A percentile compares a stretch with the other conserved stretches of the same genome.
Conservation (phyloP, 228 moss, liverwort and hornwort genomes). For the Sphagnum fallax region DNA sequence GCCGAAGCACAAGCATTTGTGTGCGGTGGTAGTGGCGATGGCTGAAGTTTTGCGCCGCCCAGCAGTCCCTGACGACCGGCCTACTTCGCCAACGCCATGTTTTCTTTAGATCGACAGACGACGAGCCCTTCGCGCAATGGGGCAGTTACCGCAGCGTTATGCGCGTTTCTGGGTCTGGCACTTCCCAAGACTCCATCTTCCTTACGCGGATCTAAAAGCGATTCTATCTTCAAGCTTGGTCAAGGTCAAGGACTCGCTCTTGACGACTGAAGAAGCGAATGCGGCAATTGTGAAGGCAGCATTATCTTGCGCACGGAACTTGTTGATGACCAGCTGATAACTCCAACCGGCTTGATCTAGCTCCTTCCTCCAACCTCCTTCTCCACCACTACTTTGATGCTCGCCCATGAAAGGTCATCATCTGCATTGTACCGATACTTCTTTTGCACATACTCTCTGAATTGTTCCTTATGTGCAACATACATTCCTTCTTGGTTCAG, state of each 20-base stretch:
- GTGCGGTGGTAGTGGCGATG: constrained; percentile 70
- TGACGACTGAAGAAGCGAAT: constrained; percentile 37
- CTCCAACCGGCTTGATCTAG: constrained; percentile 60
- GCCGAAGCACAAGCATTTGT: constrained; percentile 86
- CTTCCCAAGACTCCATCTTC: constrained; percentile 61
- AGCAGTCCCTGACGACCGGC: constrained; percentile 56
- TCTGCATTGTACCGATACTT: too few relatives aligned
- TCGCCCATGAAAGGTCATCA: constrained; percentile 27
- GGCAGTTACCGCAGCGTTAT: constrained; percentile 74
- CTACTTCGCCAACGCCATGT: constrained; percentile 81
- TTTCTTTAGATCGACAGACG: constrained; percentile 68
- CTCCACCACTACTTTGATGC: constrained; percentile 65
- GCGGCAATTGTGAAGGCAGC: constrained; percentile 66
- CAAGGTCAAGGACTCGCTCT: too few relatives aligned
- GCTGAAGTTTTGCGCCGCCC: constrained; percentile 74
- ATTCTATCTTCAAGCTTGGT: constrained; percentile 44
- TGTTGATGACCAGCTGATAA: constrained; percentile 56
- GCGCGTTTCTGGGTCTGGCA: constrained; percentile 75
- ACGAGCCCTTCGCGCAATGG: constrained; percentile 43
- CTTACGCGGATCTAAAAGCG: constrained; percentile 71
- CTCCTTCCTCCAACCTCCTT: constrained; percentile 62
- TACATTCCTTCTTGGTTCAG: too few relatives aligned
- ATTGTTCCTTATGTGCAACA: too few relatives aligned
- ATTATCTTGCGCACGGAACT: constrained; percentile 41
- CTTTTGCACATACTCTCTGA: too few relatives aligned